phyloP scores from a whole-genome alignment of 192 early-diverging fungal species.

The Podila epicladia region DNA sequence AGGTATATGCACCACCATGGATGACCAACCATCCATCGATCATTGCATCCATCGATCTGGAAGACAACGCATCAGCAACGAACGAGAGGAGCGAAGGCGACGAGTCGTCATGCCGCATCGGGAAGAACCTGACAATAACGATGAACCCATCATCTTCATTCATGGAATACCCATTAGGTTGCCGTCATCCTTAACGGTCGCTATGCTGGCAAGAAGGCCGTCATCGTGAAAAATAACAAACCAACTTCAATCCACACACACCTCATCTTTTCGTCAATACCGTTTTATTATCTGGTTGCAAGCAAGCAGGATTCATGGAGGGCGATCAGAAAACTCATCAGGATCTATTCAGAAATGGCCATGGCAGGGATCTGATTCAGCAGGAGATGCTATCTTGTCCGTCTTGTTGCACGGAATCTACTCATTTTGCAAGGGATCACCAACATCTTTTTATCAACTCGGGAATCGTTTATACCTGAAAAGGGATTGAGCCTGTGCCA shows the following conservation, averaged over 20 bases:
- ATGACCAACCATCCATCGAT: conserved; percentile 6
- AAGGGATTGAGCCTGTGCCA: neutral
- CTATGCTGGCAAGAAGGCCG: conserved; percentile 99
- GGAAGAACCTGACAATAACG: neutral
- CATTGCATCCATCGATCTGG: conserved; percentile 3
- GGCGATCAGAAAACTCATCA: neutral
- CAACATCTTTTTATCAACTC: conserved; percentile 1
- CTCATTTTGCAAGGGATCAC: conserved; percentile 2
- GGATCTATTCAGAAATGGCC: too few relatives aligned
- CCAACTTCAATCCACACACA: conserved; percentile 27
- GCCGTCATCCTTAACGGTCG: conserved; percentile 98
- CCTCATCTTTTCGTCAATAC: conserved; percentile 1
- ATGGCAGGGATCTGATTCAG: conserved; percentile 2
- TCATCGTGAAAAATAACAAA: conserved; percentile 87
- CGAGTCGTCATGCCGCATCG: neutral
- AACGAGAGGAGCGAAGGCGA: neutral
- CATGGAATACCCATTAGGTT: conserved; percentile 68
- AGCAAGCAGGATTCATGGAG: neutral
- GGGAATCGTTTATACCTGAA: neutral
- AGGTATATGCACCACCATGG: conserved; percentile 7
- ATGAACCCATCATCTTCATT: neutral
- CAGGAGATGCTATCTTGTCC: neutral
- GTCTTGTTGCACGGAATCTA: neutral
- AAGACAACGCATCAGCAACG: neutral
- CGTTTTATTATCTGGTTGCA: neutral